Conservation (phyloP, 202 grass and related monocot species). For the Hordeum pubiflorum region DNA sequence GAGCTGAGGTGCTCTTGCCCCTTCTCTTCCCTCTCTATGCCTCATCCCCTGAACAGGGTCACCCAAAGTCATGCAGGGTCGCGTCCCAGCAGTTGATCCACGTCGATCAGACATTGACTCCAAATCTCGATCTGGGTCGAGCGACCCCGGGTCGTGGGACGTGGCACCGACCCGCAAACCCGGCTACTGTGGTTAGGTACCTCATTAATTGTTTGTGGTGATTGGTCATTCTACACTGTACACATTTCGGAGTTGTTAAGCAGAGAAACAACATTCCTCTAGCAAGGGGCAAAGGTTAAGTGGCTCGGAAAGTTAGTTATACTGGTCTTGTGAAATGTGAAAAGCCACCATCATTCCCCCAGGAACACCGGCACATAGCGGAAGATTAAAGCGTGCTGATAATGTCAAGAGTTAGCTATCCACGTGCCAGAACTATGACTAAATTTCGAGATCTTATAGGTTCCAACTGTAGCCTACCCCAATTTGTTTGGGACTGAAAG, state of each 20-base stretch:
- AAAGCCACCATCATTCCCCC: background rate
- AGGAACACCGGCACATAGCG: no score
- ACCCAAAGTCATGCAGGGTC: no score
- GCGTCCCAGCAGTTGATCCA: no score
- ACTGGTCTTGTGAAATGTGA: background rate
- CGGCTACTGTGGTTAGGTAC: no score
- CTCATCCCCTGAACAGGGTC: no score
- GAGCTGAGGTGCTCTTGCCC: no score
- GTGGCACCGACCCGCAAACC: no score
- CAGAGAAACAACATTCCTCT: background rate
- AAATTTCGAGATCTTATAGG: background rate
- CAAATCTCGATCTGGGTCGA: no score
- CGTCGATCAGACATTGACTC: no score
- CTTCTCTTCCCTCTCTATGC: no score
- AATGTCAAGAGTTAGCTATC: background rate
- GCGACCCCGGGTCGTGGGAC: no score
- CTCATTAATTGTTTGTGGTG: background rate
- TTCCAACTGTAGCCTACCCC: background rate
- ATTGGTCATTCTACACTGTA: background rate
- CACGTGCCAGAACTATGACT: background rate
- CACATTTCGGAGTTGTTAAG: slow-evolving; percentile 12
- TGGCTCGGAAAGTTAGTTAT: background rate
- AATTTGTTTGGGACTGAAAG: background rate
- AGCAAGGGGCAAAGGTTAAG: background rate
- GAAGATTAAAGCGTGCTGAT: no score